These are phyloP conservation scores for Globisporangium paddicum DNA, from an alignment of 352 stramenopile species.

Conservation along the genomic window DNA sequence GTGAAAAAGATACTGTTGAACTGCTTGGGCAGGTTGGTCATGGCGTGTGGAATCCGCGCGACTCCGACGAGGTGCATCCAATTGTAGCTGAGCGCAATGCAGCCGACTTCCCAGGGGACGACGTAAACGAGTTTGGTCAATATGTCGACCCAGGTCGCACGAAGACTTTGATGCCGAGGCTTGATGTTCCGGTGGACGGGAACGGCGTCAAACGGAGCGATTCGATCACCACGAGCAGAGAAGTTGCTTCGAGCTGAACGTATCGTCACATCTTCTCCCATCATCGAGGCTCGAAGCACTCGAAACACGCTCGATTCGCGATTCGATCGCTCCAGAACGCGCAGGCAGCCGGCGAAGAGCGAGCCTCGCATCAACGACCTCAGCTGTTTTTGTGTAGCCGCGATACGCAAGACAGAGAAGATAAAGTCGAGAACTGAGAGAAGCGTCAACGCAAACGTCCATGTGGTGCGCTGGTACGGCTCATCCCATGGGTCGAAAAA, in stretches of 20 bases:
- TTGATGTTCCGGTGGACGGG: conserved; percentile 3
- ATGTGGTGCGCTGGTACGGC: background rate
- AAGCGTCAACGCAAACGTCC: conserved; percentile 19
- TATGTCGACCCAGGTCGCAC: background rate
- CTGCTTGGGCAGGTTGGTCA: conserved; percentile 8
- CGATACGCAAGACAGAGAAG: conserved; percentile 6
- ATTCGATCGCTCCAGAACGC: background rate
- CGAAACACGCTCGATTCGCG: conserved; percentile 10
- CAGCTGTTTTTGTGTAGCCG: background rate
- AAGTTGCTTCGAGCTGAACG: conserved; percentile 9
- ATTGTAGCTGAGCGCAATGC: conserved; percentile 28
- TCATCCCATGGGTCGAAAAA: conserved; percentile 39
- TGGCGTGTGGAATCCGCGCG: conserved; percentile 20
- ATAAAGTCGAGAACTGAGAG: conserved; percentile 24
- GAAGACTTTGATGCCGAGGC: background rate
- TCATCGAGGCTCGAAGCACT: background rate
- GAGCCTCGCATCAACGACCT: background rate
- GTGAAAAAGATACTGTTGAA: conserved; percentile 22
- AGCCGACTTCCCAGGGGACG: conserved; percentile 35
- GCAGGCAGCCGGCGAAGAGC: background rate
- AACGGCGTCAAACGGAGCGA: conserved; percentile 12
- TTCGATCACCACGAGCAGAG: conserved; percentile 10
- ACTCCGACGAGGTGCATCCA: conserved; percentile 40
- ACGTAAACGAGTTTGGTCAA: conserved; percentile 2
- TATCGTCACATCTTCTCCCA: conserved; percentile 3